Evolutionary conservation across 2,329 filamentous ascomycete genomes (phyloP).

Genomic region (Boeremia lycopersici): DNA sequence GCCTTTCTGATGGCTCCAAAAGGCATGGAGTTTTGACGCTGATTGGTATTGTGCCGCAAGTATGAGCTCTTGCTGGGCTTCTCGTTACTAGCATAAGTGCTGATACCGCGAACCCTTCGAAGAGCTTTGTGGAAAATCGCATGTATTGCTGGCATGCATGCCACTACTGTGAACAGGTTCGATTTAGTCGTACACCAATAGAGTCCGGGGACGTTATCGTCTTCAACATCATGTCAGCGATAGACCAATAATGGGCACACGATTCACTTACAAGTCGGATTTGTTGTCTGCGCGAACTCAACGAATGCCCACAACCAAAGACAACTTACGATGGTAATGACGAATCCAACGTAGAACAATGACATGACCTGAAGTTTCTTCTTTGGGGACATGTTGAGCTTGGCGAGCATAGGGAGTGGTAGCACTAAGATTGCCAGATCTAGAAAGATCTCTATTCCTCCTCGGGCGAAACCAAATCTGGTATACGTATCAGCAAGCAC

Average conservation of each 20-base stretch:
- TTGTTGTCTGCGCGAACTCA: constrained; percentile 25
- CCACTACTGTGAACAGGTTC: constrained; percentile 35
- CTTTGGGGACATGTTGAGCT: constrained; percentile 31
- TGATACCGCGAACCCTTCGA: constrained; percentile 16
- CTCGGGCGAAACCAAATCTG: constrained; percentile 45
- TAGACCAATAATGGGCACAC: too few species aligned
- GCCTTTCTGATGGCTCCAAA: constrained; percentile 31
- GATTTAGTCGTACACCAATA: constrained; percentile 37
- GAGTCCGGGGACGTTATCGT: constrained; percentile 33
- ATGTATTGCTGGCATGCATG: constrained; percentile 37
- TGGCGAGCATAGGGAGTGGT: constrained; percentile 30
- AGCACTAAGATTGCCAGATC: constrained; percentile 33
- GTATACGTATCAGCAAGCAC: background rate
- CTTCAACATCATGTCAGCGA: constrained; percentile 7
- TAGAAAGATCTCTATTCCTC: constrained; percentile 35
- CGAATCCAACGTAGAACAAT: constrained; percentile 36
- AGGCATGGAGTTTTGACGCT: constrained; percentile 22
- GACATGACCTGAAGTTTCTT: constrained; percentile 38
- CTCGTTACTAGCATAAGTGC: constrained; percentile 21
- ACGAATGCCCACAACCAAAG: constrained; percentile 29
- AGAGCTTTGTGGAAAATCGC: constrained; percentile 26
- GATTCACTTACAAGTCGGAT: constrained; percentile 30
- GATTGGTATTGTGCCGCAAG: constrained; percentile 16
- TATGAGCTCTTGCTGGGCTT: constrained; percentile 27
- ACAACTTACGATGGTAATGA: constrained; percentile 34